Conservation (phyloP, 176 grass and related monocot genomes). For the Ensete ventricosum region DNA sequence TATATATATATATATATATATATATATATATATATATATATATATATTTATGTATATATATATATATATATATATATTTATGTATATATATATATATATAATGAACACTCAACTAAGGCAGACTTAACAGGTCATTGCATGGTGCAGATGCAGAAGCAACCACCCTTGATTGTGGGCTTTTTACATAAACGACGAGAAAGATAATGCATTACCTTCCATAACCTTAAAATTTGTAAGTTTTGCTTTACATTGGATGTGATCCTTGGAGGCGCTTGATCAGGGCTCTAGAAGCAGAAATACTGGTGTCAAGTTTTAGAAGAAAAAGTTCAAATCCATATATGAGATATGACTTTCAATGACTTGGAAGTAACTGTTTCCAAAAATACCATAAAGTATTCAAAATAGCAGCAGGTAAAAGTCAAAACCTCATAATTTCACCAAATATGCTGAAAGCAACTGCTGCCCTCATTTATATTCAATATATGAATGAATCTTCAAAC, state of each 20-base stretch:
- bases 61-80: too few species aligned
- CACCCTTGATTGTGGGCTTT: too few species aligned
- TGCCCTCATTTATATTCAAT: background rate
- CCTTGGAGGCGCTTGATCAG: conserved; percentile 48
- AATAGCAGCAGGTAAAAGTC: background rate
- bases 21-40: too few species aligned
- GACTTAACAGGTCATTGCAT: background rate
- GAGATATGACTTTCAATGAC: background rate
- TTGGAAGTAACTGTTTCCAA: too few species aligned
- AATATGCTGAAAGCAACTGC: background rate
- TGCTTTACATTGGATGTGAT: conserved; percentile 97
- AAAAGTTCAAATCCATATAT: background rate
- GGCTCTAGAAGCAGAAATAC: conserved; percentile 30
- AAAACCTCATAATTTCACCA: background rate
- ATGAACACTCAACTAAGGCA: background rate
- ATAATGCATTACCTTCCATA: conserved; percentile 53
- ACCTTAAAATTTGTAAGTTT: conserved; percentile 55
- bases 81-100: too few species aligned
- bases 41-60: too few species aligned
- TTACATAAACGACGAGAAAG: background rate
- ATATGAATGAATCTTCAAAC: background rate
- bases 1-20: too few species aligned
- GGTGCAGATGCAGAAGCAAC: background rate
- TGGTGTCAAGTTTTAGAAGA: background rate
- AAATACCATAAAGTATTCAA: background rate